Base-by-base conservation (phyloP, 768 basidiomycete genomes). In the Rhodosporidiobolus odoratus region DNA sequence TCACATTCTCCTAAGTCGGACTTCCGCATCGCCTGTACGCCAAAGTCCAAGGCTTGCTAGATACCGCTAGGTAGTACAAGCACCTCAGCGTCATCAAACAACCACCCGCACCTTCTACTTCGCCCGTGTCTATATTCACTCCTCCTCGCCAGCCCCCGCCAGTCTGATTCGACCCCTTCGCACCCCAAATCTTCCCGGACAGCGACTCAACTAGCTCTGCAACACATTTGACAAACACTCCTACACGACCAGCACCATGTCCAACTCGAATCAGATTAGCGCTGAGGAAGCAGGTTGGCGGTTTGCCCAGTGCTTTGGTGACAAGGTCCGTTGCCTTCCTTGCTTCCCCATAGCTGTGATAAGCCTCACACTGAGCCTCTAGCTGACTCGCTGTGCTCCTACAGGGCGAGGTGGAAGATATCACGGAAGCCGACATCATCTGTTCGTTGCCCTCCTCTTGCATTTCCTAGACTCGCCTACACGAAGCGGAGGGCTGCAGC, bases 381-480 rank as follows among this genome's bases (percentile, higher is more conserved):
- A 23, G 34, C 65, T 66, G 54, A 43, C 67, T 19, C 61, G 30
- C 30, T 19, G 32, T 52, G n/a, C 6, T 15, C 3, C 21, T 4
- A n/a, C 60, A 75, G 73, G 73, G 90, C 76, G 91, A 96, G 80
- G 95, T 98, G 43, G 96, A 97, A 79, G 96, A 99, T 81, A 98
- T 99, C 79, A 99, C 96, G 69, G 96, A 99, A 84, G 96, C 96
- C 84, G 96, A 99, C 85, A 98, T 99, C 84, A 99, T 99, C 81
- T 75, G 73, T 68, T 57, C 4, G 21, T 57, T 23, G 27, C 41
- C 23, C 48, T 10, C 34, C 16, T 37, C 19, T n/a, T n/a, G n/a
- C n/a, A n/a, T n/a, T n/a, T n/a, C n/a, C n/a, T n/a, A n/a, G n/a
- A n/a, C n/a, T n/a, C n/a, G n/a, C n/a, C n/a, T n/a, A n/a, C n/a